These are phyloP conservation scores for Fistulinella prunicolor DNA, from an alignment of 768 basidiomycete species.

Conservation along the genomic window DNA sequence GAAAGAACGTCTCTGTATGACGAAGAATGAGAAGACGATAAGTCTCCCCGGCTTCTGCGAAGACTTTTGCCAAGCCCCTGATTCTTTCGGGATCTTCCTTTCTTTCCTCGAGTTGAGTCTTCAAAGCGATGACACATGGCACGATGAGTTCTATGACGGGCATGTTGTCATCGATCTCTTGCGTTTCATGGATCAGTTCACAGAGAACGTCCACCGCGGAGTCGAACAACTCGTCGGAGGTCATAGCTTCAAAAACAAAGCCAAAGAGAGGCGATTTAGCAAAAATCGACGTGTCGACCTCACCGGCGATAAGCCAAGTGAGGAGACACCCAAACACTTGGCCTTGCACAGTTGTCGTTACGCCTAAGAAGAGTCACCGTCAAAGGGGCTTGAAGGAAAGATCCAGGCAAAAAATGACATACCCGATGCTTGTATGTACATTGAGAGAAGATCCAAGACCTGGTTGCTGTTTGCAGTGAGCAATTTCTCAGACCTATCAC, in stretches of 20 bases:
- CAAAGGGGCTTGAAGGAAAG: neutral
- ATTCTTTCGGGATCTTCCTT: slow-evolving; percentile 85
- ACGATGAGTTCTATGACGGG: slow-evolving; percentile 83
- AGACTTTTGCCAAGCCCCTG: slow-evolving; percentile 85
- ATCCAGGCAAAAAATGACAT: slow-evolving; percentile 22
- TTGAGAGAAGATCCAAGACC: slow-evolving; percentile 72
- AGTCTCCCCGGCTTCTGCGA: slow-evolving; percentile 97
- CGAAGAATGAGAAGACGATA: slow-evolving; percentile 86
- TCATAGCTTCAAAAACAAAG: slow-evolving; percentile 80
- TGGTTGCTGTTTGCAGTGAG: slow-evolving; percentile 66
- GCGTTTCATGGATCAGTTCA: slow-evolving; percentile 96
- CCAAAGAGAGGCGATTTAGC: slow-evolving; percentile 76
- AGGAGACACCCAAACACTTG: slow-evolving; percentile 84
- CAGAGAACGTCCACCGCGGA: slow-evolving; percentile 88
- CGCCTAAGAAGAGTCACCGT: slow-evolving; percentile 54
- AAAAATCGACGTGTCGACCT: slow-evolving; percentile 62
- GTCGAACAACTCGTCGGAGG: slow-evolving; percentile 87
- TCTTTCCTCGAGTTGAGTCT: slow-evolving; percentile 53
- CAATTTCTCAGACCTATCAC: slow-evolving; percentile 55
- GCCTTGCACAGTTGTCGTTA: slow-evolving; percentile 71
- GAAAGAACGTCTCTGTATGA: slow-evolving; percentile 90
- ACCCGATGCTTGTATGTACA: slow-evolving; percentile 92
- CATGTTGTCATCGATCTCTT: slow-evolving; percentile 95
- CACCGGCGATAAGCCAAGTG: slow-evolving; percentile 87
- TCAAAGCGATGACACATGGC: slow-evolving; percentile 77